Base-by-base conservation (phyloP, 1,139 yeast genomes). In the Zygosaccharomyces pseudobailii region DNA sequence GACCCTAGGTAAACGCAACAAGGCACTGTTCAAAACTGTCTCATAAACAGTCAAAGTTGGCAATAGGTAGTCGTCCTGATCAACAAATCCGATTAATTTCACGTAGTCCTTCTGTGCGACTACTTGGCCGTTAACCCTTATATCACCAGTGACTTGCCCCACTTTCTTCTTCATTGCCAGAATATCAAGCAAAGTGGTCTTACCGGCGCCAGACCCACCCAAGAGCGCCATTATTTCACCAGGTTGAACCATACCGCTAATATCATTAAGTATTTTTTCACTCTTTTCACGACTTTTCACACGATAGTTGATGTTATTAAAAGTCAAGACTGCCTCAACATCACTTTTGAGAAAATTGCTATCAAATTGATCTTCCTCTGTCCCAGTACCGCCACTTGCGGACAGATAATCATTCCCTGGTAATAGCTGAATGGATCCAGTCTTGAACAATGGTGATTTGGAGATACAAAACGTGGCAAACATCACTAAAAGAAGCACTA, bases 191-290 rank as follows among this genome's bases (percentile, higher is more conserved):
- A 92, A 69, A 0, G 98, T 92, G 0, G 98, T 90, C 63, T 92
- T 92, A 49, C 98, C 98, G 8, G 97, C 97, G 44, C 98, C 98
- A 0, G 97, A 89, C 3, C 97, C 97, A 37, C 98, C 98, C 95
- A 92, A 87, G 33, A 92, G 89, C 0, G 98, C 97, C 64, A 90
- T 66, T 54, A 95, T 85, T 64, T 90, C 90, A 36, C 96, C 84
- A 2, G 97, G 95, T 45, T 79, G 78, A 2, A 84, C 96, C 17
- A 79, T 58, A 6, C 98, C 98, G 58, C 79, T 82, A 1, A 86
- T 75, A 32, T 75, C 72, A 21, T 76, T 74, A 54, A 92, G 73
- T 5, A 92, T 82, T 6, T 63, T 61, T 45, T 71, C 73, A 0
- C 79, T 83, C 31, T 71, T 70, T 5, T 52, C 47, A n/a, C 61